Base-by-base conservation (phyloP, 805 yeast genomes). In the Alloascoidea africana region DNA sequence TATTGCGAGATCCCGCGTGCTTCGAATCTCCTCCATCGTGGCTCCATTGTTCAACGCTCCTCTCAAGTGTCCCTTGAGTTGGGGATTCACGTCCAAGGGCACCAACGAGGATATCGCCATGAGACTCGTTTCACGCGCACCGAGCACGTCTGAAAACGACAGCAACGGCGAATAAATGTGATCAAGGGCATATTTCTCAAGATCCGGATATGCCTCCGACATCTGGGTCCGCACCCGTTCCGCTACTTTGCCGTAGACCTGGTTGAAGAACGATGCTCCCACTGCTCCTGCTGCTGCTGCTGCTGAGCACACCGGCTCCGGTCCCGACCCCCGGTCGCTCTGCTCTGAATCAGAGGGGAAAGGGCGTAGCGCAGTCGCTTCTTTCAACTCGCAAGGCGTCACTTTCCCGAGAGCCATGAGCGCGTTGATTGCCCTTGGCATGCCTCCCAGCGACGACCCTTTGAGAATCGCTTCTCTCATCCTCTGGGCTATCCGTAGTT, bases 81-180 rank as follows among this genome's bases (percentile, higher is more conserved):
- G 96, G 0, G 95, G 94, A 46, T 82, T 84, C 6, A 87, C 96
- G 54, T 87, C 94, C 52, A 84, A 95, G 1, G 96, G 96, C 6
- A 87, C 75, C 46, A 87, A 64, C 42, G 89, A 68, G 0, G 93
- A 76, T 14, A 87, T 70, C 2, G 86, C 73, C 18, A 84, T 76
- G 41, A 84, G 52, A 19, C 89, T 75, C 1, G 95, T 79, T 44
- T 85, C 94, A 44, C 62, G 65, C 1, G 80, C 75, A 3, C 64
- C 50, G 17, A 87, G 56, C 1, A 84, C 65, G 2, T 65, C 76
- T 14, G 74, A 68, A 53, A 58, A 79, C 15, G 94, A 77, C 42
- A 87, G 63, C 23, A 87, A 56, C 3, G 93, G 85, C 1, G 83
- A 71, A 51, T 87, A 87, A 13, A 80, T 86, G 51, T 78, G 74